Evolutionary conservation across 129 eudicot genomes (phyloP).

Genomic region (Gnaphalium uliginosum): DNA sequence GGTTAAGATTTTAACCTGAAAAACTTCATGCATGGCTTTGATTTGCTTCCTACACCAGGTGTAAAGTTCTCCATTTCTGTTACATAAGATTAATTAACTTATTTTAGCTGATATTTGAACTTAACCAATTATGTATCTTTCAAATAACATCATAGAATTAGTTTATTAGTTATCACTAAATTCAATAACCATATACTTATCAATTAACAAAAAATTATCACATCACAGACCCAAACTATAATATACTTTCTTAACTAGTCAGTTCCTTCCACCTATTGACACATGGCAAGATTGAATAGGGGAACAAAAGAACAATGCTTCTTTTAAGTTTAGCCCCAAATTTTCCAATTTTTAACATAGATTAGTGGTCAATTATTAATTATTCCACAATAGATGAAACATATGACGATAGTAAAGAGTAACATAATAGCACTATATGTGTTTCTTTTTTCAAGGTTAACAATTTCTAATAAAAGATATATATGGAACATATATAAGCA

Average conservation of each 20-base stretch:
- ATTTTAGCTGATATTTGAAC: background rate
- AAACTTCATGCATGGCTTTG: constrained; percentile 90
- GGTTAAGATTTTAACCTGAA: constrained; percentile 38
- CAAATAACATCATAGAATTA: background rate
- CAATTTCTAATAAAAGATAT: background rate
- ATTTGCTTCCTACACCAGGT: constrained; percentile 89
- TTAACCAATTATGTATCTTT: background rate
- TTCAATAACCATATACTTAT: background rate
- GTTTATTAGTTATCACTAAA: background rate
- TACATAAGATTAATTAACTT: constrained; percentile 46
- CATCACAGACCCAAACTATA: background rate
- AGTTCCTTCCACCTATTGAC: background rate
- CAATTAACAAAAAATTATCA: background rate
- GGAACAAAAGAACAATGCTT: background rate
- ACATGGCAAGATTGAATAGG: too few species aligned
- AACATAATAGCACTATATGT: too few species aligned
- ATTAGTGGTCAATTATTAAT: too few species aligned
- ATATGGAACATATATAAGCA: background rate
- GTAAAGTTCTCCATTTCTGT: constrained; percentile 71
- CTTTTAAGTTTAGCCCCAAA: background rate
- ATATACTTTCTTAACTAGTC: background rate
- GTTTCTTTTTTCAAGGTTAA: too few species aligned
- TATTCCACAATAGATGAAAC: background rate
- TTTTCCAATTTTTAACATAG: background rate
- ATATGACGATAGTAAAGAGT: too few species aligned